Conservation (phyloP, 1,284 basidiomycete species). For the Inonotus hispidus region DNA sequence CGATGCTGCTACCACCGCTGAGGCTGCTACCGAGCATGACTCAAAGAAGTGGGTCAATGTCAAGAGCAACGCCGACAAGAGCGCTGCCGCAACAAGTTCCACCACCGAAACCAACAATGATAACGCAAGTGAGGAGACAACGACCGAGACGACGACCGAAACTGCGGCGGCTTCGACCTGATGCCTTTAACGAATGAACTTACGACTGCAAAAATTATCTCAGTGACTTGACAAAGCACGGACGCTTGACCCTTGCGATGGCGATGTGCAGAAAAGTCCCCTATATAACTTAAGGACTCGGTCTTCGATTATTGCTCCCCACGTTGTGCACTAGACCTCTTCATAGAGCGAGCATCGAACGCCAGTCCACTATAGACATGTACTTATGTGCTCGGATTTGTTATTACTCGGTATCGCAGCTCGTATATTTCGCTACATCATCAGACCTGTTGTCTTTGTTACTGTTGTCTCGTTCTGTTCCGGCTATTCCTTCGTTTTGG, state of each 20-base stretch:
- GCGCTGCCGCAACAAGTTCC: background rate
- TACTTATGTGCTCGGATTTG: background rate
- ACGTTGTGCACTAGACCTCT: background rate
- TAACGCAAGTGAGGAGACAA: background rate
- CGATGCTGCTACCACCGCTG: constrained; percentile 25
- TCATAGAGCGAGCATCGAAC: background rate
- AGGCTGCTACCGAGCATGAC: constrained; percentile 25
- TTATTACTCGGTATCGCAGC: constrained; percentile 5
- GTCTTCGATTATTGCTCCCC: background rate
- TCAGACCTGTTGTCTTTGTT: too few species aligned
- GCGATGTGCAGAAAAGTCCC: background rate
- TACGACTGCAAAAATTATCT: background rate
- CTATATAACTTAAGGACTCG: constrained; percentile 1
- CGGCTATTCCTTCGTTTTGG: too few species aligned
- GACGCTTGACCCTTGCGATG: too few species aligned
- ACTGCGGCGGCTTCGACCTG: background rate
- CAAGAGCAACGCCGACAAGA: constrained; percentile 29
- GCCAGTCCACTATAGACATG: background rate
- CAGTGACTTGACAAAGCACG: too few species aligned
- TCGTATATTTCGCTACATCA: constrained; percentile 7
- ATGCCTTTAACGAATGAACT: background rate
- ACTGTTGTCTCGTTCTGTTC: too few species aligned
- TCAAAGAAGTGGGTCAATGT: constrained; percentile 75
- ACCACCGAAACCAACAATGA: background rate
- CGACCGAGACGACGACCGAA: background rate